Evolutionary conservation across 2,329 filamentous ascomycete species (phyloP), one percentile per base, ranked within the genome.

Genomic region (Sordariomycetes sp.): DNA sequence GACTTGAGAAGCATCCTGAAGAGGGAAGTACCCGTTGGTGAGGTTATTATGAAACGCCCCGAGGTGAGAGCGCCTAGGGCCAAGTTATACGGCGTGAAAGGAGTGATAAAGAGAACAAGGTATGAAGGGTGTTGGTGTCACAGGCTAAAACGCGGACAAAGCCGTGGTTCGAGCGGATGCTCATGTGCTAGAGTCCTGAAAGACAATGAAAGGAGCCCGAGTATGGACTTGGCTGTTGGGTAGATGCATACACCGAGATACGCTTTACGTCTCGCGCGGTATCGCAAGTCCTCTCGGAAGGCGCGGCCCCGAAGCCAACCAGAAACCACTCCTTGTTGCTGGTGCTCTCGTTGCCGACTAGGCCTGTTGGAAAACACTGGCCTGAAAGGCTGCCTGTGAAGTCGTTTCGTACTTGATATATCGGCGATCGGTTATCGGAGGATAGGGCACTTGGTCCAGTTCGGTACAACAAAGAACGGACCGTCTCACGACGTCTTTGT

Each of bases 1-100:
- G 56, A 18, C 35, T 48, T 58, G 35, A 40, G 51, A 28, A 52
- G 40, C 56, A 58, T 58, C n/a, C 32, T 51, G 32, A 24, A 40
- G 18, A 8, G 4, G 34, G 20, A 50, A 50, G n/a, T 6, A 22
- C 5, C n/a, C 10, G 20, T 24, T 50, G 20, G 46, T 24, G 46
- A 24, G 20, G 20, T 12, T 50, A 24, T n/a, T 50, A 50, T 50
- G 6, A 14, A 7, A 24, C 11, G 46, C 11, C 22, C 22, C 22
- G n/a, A 12, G 11, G 11, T 5, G 11, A 22, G 12, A 11, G 46
- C 11, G n/a, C 14, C 12, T 50, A 24, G 20, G n/a, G 20, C 20
- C 11, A 8, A 6, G 20, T 24, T n/a, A 50, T 7, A 12, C 20
- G 20, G 46, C 18, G 8, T 50, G 22, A 12, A 24, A n/a, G 8